A percentile compares a stretch with the other conserved stretches of the same genome.
Conservation (phyloP, 495 filamentous ascomycete species). For the Extremus antarcticus region DNA sequence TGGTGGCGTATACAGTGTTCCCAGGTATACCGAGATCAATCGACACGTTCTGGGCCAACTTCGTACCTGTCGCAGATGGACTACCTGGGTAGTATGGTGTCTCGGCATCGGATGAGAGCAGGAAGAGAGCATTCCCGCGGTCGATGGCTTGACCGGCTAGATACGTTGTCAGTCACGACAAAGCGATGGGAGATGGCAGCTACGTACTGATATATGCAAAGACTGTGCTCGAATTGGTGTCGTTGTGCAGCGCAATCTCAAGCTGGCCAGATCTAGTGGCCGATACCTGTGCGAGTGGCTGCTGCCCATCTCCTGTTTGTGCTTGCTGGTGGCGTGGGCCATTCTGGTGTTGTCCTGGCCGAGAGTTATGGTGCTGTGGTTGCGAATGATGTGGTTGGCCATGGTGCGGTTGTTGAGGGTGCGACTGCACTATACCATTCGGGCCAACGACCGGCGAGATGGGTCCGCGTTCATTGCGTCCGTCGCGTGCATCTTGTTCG, state of each 20-base stretch:
- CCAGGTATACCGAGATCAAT: conserved; percentile 28
- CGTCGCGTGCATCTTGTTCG: background rate
- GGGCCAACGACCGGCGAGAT: background rate
- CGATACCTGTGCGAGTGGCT: background rate
- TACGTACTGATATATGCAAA: conserved; percentile 20
- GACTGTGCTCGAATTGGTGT: conserved; percentile 14
- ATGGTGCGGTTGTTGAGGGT: background rate
- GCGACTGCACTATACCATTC: background rate
- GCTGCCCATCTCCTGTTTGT: background rate
- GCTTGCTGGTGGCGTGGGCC: background rate
- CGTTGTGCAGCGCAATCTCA: conserved; percentile 14
- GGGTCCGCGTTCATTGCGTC: background rate
- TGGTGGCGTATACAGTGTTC: conserved; percentile 29
- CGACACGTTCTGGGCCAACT: conserved; percentile 25
- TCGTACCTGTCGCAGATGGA: conserved; percentile 11
- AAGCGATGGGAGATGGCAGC: background rate
- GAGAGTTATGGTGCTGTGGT: background rate
- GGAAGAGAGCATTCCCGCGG: conserved; percentile 18
- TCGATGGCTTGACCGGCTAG: conserved; percentile 18
- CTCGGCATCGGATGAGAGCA: conserved; percentile 12
- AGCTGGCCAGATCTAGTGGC: conserved; percentile 4
- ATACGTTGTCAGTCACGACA: background rate
- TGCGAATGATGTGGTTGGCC: background rate
- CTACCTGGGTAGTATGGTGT: conserved; percentile 22
- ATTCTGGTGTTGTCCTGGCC: background rate